A percentile compares a stretch with the other conserved stretches of the same genome.
Evolutionary conservation across 2,329 filamentous ascomycete genomes (phyloP).

Genomic region (Pyricularia grisea): DNA sequence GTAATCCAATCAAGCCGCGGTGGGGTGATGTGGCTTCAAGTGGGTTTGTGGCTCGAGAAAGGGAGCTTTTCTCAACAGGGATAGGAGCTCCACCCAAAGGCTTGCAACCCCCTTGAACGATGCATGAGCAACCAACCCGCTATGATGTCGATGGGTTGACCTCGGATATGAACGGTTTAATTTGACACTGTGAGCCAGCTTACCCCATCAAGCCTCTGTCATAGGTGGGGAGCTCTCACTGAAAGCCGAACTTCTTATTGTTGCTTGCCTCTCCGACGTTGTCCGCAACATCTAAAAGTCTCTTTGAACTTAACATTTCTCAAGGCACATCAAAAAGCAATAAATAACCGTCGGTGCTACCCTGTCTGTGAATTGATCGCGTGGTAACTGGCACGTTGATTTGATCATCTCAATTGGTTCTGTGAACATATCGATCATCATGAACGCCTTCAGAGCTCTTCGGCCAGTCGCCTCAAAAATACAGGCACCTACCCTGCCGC

Average conservation of each 20-base stretch:
- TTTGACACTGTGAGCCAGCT: not conserved
- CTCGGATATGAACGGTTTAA: conserved; percentile 13
- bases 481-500: conserved; percentile 46
- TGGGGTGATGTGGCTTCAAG: not conserved
- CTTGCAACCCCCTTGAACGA: not conserved
- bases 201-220: not conserved
- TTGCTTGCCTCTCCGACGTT: not conserved
- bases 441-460: conserved; percentile 48
- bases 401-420: not conserved
- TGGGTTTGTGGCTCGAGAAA: not conserved
- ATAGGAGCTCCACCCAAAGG: not conserved
- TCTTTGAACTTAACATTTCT: not conserved
- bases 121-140: not conserved
- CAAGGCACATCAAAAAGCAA: not conserved
- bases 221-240: not conserved
- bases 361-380: not conserved
- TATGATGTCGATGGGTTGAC: not conserved
- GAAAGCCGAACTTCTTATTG: not conserved
- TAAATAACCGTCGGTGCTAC: not conserved
- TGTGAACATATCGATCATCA: conserved; percentile 14
- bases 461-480: conserved; percentile 53
- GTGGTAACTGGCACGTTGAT: not conserved
- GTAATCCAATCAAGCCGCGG: not conserved
- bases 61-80: not conserved
- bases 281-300: not conserved